Conservation (phyloP, 2,329 filamentous ascomycete species). For the Alternaria sp. region DNA sequence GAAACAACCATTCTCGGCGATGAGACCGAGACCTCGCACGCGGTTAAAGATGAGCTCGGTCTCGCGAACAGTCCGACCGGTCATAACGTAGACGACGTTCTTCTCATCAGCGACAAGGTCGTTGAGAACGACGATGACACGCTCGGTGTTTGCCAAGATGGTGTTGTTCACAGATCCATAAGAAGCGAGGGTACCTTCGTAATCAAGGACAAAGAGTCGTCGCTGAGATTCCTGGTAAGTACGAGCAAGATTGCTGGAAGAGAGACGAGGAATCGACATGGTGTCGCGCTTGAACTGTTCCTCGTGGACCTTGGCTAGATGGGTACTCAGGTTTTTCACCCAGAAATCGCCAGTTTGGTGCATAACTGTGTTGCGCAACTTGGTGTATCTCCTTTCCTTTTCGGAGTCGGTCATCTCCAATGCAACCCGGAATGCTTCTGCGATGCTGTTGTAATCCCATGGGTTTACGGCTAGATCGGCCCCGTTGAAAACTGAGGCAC, state of each 20-base stretch:
- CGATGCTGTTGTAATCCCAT: slow-evolving; percentile 91
- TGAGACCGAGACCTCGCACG: slow-evolving; percentile 83
- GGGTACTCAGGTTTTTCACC: slow-evolving; percentile 77
- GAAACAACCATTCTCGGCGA: slow-evolving; percentile 95
- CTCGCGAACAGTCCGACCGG: slow-evolving; percentile 84
- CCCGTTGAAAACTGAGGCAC: slow-evolving; percentile 81
- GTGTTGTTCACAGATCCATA: slow-evolving; percentile 87
- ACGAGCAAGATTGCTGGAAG: slow-evolving; percentile 68
- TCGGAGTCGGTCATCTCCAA: slow-evolving; percentile 81
- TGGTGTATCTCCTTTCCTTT: slow-evolving; percentile 76
- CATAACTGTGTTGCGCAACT: slow-evolving; percentile 75
- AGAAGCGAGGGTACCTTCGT: slow-evolving; percentile 89
- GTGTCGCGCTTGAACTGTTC: slow-evolving; percentile 87
- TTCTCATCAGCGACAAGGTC: slow-evolving; percentile 80
- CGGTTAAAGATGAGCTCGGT: slow-evolving; percentile 85
- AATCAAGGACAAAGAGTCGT: slow-evolving; percentile 88
- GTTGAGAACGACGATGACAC: slow-evolving; percentile 81
- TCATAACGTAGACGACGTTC: slow-evolving; percentile 95
- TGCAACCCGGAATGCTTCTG: slow-evolving; percentile 83
- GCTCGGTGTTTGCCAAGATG: slow-evolving; percentile 84
- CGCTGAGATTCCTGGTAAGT: slow-evolving; percentile 72
- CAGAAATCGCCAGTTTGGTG: slow-evolving; percentile 86
- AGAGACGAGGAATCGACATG: slow-evolving; percentile 85
- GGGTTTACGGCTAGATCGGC: slow-evolving; percentile 89
- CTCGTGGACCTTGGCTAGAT: slow-evolving; percentile 78